These are phyloP conservation scores for Stenogyne calaminthoides DNA, from an alignment of 305 asterid species.

Conservation along the genomic window DNA sequence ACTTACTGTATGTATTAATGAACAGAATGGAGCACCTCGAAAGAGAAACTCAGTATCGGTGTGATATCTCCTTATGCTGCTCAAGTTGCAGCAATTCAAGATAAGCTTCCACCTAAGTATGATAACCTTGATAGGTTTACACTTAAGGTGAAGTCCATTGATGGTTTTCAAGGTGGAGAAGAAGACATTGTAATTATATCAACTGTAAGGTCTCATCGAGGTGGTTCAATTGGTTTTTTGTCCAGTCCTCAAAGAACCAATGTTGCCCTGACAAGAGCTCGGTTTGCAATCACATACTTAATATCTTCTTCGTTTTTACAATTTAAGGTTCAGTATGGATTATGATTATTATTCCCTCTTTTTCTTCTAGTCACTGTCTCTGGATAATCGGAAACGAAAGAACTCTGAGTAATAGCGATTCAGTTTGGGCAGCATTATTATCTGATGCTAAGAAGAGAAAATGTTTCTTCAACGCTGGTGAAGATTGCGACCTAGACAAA, in stretches of 20 bases:
- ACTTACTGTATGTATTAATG: neutral
- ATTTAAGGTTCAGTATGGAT: neutral
- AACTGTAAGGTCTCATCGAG: conserved; percentile 51
- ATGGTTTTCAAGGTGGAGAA: conserved; percentile 83
- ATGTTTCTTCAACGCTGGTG: conserved; percentile 54
- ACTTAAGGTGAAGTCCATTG: conserved; percentile 65
- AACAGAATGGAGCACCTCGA: conserved; percentile 50
- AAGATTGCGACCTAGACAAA: conserved; percentile 40
- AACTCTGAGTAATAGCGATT: conserved; percentile 41
- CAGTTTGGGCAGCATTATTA: conserved; percentile 54
- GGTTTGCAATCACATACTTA: conserved; percentile 37
- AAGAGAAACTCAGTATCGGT: conserved; percentile 54
- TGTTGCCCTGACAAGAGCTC: conserved; percentile 74
- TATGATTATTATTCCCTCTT: conserved; percentile 12
- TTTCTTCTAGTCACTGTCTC: conserved; percentile 48
- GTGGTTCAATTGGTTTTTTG: conserved; percentile 59
- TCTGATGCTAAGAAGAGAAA: conserved; percentile 49
- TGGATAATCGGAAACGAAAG: conserved; percentile 72
- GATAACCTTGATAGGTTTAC: conserved; percentile 39
- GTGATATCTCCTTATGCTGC: conserved; percentile 67
- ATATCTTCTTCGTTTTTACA: neutral
- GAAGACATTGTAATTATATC: conserved; percentile 63
- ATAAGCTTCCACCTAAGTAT: conserved; percentile 38
- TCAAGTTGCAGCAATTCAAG: conserved; percentile 55
- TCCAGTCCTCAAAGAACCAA: conserved; percentile 53